phyloP scores from a whole-genome alignment of 1,139 yeast genomes.

The Diutina pseudorugosa region DNA sequence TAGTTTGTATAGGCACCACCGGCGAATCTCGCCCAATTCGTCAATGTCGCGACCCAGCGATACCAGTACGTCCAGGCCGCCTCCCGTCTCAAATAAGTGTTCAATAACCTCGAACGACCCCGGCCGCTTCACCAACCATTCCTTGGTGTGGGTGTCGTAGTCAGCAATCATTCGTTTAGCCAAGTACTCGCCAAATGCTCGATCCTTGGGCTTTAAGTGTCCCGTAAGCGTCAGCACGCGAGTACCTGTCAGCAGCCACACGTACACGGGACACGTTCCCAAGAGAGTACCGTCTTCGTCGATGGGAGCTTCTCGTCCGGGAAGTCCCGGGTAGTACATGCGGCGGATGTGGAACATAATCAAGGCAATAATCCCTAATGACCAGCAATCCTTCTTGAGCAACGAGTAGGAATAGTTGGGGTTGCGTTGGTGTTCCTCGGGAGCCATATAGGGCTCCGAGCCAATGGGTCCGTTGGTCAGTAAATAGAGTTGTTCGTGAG shows the following conservation, averaged over 20 bases:
- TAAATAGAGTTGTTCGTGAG: conserved; percentile 35
- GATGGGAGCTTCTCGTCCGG: conserved; percentile 7
- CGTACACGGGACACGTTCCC: conserved; percentile 14
- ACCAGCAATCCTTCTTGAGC: conserved; percentile 56
- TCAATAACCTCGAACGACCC: conserved; percentile 23
- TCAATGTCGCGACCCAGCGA: conserved; percentile 25
- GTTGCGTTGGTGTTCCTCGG: conserved; percentile 33
- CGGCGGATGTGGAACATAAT: conserved; percentile 21
- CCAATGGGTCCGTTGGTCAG: conserved; percentile 54
- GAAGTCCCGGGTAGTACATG: conserved; percentile 13
- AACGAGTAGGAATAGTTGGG: conserved; percentile 29
- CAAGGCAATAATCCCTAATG: conserved; percentile 42
- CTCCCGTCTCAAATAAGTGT: conserved; percentile 12
- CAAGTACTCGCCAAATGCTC: conserved; percentile 18
- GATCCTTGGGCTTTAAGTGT: conserved; percentile 15
- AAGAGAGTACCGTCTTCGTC: conserved; percentile 9
- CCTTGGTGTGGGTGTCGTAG: conserved; percentile 20
- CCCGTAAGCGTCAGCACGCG: conserved; percentile 7
- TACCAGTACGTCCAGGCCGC: conserved; percentile 4
- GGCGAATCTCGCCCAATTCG: conserved; percentile 29
- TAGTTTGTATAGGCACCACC: conserved; percentile 41
- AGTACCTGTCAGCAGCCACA: conserved; percentile 22
- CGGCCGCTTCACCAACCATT: conserved; percentile 19
- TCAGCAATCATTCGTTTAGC: conserved; percentile 17
- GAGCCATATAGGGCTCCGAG: conserved; percentile 65